phyloP scores from a whole-genome alignment of 768 basidiomycete species.

The Lentinus brumalis region DNA sequence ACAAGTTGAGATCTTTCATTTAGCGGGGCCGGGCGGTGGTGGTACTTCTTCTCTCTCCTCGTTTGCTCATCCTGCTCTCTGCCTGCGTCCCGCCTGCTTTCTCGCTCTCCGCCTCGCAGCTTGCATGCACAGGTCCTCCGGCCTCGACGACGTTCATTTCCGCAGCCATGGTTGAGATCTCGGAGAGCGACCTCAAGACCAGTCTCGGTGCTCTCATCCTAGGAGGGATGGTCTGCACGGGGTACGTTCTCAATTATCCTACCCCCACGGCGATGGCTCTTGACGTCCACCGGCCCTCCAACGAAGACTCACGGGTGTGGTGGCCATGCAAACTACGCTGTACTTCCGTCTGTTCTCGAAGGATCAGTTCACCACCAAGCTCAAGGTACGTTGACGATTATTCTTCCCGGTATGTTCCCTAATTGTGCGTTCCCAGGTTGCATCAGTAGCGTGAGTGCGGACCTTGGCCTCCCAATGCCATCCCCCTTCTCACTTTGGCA shows the following conservation, averaged over 20 bases:
- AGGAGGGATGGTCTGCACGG: slow-evolving; percentile 29
- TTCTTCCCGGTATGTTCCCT: too few species aligned
- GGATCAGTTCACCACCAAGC: slow-evolving; percentile 19
- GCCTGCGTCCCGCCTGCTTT: not conserved
- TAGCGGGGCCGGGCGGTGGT: too few species aligned
- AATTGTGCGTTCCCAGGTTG: too few species aligned
- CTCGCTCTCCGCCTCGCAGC: not conserved
- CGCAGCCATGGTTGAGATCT: slow-evolving; percentile 13
- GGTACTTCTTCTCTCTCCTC: too few species aligned
- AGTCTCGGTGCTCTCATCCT: slow-evolving; percentile 20
- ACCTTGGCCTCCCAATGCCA: too few species aligned
- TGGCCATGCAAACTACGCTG: slow-evolving; percentile 27
- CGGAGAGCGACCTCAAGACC: slow-evolving; percentile 14
- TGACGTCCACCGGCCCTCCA: not conserved
- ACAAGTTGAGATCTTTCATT: not conserved
- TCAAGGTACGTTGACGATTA: slow-evolving; percentile 17
- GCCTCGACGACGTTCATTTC: not conserved
- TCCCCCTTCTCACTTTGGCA: not conserved
- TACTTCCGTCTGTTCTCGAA: slow-evolving; percentile 27
- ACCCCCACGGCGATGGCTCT: not conserved
- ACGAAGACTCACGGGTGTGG: slow-evolving; percentile 27
- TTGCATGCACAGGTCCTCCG: slow-evolving; percentile 3
- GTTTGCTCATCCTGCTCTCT: too few species aligned
- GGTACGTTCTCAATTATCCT: slow-evolving; percentile 14
- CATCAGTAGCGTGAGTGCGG: too few species aligned